Percentiles rank a stretch among this genome's conserved stretches.
These are phyloP conservation scores for Taphrina flavorubra DNA, from an alignment of 1,139 yeast species.

Conservation along the genomic window DNA sequence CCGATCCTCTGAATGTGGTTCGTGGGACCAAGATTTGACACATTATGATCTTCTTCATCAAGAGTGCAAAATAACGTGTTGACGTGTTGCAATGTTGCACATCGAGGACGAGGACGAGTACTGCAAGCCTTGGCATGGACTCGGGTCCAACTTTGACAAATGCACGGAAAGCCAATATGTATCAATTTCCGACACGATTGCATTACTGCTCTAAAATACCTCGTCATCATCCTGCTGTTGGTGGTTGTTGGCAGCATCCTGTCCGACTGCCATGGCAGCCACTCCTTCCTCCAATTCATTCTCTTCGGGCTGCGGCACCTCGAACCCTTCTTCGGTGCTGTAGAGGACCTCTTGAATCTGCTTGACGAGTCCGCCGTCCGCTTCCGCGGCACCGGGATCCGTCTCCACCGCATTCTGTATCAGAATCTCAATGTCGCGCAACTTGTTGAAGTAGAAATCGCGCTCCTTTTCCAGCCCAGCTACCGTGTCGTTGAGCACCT, in stretches of 20 bases:
- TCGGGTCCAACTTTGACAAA: too few relatives aligned
- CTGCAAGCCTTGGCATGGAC: background rate
- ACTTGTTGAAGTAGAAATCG: slow-evolving; percentile 85
- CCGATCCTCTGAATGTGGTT: slow-evolving; percentile 34
- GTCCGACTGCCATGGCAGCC: slow-evolving; percentile 12
- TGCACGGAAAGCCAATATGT: too few relatives aligned
- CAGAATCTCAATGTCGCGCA: slow-evolving; percentile 84
- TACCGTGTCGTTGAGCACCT: slow-evolving; percentile 47
- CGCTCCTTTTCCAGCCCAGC: slow-evolving; percentile 65
- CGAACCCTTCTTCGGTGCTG: slow-evolving; percentile 63
- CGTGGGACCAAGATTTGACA: slow-evolving; percentile 30
- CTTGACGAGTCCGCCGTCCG: slow-evolving; percentile 56
- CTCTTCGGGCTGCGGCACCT: slow-evolving; percentile 51
- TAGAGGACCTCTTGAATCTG: slow-evolving; percentile 78
- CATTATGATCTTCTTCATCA: too few relatives aligned
- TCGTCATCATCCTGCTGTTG: slow-evolving; percentile 32
- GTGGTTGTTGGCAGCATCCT: background rate
- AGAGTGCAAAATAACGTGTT: too few relatives aligned
- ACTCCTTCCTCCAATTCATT: slow-evolving; percentile 40
- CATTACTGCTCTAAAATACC: slow-evolving; percentile 10
- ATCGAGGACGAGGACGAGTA: background rate
- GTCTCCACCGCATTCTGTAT: slow-evolving; percentile 67
- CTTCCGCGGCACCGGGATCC: slow-evolving; percentile 52
- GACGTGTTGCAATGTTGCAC: too few relatives aligned
- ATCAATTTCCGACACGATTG: too few relatives aligned